These are phyloP conservation scores for Phytophthora pluvialis DNA, from an alignment of 352 stramenopile species.

Conservation along the genomic window DNA sequence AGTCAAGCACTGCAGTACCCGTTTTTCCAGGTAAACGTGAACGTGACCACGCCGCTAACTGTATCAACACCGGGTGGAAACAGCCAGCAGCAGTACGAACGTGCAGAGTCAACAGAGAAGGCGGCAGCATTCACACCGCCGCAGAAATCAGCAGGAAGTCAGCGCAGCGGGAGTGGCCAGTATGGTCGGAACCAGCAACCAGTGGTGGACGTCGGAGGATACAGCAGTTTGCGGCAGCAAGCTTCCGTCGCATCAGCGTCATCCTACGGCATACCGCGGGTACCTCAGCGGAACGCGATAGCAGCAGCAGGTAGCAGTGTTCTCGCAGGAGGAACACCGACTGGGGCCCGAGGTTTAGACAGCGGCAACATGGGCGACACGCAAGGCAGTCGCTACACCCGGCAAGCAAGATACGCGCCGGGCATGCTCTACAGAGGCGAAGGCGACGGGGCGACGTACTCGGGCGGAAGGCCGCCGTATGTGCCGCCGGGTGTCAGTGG, in stretches of 20 bases:
- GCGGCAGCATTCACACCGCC: constrained; percentile 62
- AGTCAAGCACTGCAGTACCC: constrained; percentile 95
- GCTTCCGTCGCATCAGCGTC: constrained; percentile 18
- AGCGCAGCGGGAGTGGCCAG: constrained; percentile 47
- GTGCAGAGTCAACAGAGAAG: constrained; percentile 45
- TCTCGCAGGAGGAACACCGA: constrained; percentile 61
- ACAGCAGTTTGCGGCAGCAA: constrained; percentile 50
- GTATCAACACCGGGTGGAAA: constrained; percentile 61
- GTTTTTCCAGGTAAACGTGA: constrained; percentile 93
- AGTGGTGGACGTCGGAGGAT: constrained; percentile 45
- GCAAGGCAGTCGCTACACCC: constrained; percentile 76
- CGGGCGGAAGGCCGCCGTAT: constrained; percentile 59
- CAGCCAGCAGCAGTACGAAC: constrained; percentile 60
- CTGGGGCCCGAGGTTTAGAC: constrained; percentile 52
- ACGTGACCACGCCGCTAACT: constrained; percentile 73
- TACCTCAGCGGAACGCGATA: constrained; percentile 72
- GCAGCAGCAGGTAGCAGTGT: constrained; percentile 72
- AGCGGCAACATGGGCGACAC: constrained; percentile 53
- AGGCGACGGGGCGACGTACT: constrained; percentile 65
- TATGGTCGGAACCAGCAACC: constrained; percentile 65
- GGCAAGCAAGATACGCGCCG: constrained; percentile 79
- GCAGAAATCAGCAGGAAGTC: constrained; percentile 57
- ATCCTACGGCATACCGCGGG: constrained; percentile 52
- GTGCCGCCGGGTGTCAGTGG: constrained; percentile 30
- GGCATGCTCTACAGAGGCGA: constrained; percentile 63